A percentile compares a stretch with the other conserved stretches of the same genome.
Evolutionary conservation across 140 eudicot genomes (phyloP).

Genomic region (Eryngium alpinum): DNA sequence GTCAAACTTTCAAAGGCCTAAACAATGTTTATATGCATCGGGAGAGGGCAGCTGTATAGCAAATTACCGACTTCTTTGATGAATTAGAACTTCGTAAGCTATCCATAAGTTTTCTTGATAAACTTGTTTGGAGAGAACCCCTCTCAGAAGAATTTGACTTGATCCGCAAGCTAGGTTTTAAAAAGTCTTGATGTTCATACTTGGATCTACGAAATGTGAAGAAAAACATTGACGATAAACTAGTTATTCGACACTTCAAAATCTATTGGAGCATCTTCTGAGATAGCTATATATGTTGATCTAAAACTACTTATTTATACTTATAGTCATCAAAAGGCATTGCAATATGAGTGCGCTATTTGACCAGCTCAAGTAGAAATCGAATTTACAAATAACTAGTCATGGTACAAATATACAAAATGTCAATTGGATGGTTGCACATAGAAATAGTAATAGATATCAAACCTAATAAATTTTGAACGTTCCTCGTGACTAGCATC

Average conservation of each 20-base stretch:
- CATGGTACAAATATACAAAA: not conserved
- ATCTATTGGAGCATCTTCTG: not conserved
- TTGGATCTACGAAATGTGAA: slow-evolving; percentile 45
- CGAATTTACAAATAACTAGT: not conserved
- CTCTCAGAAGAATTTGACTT: slow-evolving; percentile 37
- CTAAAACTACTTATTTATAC: not conserved
- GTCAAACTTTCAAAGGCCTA: not conserved
- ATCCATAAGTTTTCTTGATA: slow-evolving; percentile 48
- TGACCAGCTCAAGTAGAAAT: not conserved
- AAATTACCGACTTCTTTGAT: slow-evolving; percentile 30
- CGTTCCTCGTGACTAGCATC: slow-evolving; percentile 71
- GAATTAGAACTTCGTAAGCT: slow-evolving; percentile 57
- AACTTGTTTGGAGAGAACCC: slow-evolving; percentile 51
- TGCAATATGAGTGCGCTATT: not conserved
- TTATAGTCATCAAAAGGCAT: not conserved
- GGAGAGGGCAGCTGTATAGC: not conserved
- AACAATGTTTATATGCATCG: not conserved
- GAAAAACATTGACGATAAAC: not conserved
- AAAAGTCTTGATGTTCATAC: slow-evolving; percentile 81
- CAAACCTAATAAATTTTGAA: slow-evolving; percentile 65
- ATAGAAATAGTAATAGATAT: not conserved
- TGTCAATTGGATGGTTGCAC: not conserved
- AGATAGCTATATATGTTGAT: not conserved
- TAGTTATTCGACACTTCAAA: not conserved
- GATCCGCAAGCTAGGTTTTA: slow-evolving; percentile 91